Evolutionary conservation across 305 asterid genomes (phyloP).

Genomic region (Fraxinus sp.): DNA sequence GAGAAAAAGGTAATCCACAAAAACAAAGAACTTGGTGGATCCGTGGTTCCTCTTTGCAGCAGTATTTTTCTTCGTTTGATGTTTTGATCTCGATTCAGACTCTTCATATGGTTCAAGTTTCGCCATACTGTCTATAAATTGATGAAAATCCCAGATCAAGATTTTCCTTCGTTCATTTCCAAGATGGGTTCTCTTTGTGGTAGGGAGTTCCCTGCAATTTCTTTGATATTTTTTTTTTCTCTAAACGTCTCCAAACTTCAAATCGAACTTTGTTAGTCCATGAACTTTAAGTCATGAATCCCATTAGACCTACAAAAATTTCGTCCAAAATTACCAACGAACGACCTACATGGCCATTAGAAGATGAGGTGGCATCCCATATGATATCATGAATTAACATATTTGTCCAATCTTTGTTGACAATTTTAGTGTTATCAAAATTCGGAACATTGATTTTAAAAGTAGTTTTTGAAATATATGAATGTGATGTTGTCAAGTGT

Average conservation of each 20-base stretch:
- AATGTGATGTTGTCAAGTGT: too few relatives aligned
- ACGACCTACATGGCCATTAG: neutral
- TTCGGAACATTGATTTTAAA: too few relatives aligned
- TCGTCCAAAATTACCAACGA: neutral
- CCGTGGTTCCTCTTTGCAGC: slow-evolving; percentile 39
- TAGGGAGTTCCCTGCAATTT: neutral
- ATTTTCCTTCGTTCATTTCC: neutral
- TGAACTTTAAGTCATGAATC: neutral
- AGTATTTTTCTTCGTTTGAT: slow-evolving; percentile 14
- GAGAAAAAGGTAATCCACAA: slow-evolving; percentile 41
- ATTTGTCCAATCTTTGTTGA: too few relatives aligned
- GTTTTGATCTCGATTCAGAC: slow-evolving; percentile 5
- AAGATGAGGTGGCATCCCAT: neutral
- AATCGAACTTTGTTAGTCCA: neutral
- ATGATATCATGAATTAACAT: neutral
- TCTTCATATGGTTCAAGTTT: slow-evolving; percentile 27
- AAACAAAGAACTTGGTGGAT: slow-evolving; percentile 37
- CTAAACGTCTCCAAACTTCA: neutral
- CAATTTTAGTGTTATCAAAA: too few relatives aligned
- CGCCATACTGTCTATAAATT: slow-evolving; percentile 25
- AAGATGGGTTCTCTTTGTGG: neutral
- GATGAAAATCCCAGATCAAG: neutral
- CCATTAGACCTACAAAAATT: neutral
- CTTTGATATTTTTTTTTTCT: neutral
- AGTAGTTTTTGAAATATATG: too few relatives aligned